phyloP scores from a whole-genome alignment of 2,329 filamentous ascomycete genomes.

The Fusarium siculi region DNA sequence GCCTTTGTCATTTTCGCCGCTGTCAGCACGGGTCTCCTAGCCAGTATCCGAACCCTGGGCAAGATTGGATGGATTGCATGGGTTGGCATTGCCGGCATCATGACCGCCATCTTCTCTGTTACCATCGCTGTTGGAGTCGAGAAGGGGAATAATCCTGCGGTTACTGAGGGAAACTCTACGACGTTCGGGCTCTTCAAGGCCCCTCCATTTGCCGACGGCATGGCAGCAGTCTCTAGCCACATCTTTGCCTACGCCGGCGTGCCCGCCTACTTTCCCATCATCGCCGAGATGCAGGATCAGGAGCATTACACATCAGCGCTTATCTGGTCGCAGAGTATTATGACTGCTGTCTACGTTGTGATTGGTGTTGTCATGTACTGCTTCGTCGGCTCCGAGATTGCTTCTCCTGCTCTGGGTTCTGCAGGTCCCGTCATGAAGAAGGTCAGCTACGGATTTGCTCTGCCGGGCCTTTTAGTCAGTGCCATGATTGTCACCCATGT shows the following conservation, averaged over 20 bases:
- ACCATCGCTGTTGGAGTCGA: constrained; percentile 48
- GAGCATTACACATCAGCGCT: constrained; percentile 44
- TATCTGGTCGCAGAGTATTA: constrained; percentile 39
- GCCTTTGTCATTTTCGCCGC: constrained; percentile 51
- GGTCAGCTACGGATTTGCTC: constrained; percentile 55
- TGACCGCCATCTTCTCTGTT: constrained; percentile 43
- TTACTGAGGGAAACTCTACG: constrained; percentile 38
- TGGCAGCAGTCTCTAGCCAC: constrained; percentile 46
- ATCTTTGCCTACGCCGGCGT: constrained; percentile 54
- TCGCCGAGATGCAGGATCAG: constrained; percentile 49
- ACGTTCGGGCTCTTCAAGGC: constrained; percentile 45
- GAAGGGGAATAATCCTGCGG: constrained; percentile 43
- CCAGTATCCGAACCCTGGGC: constrained; percentile 47
- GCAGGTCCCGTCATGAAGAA: constrained; percentile 56
- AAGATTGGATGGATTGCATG: constrained; percentile 48
- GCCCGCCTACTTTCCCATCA: constrained; percentile 48
- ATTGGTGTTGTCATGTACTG: constrained; percentile 56
- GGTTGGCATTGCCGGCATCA: constrained; percentile 45
- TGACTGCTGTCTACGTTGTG: constrained; percentile 48
- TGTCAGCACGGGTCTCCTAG: constrained; percentile 42
- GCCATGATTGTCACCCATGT: constrained; percentile 45
- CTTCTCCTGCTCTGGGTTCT: constrained; percentile 59
- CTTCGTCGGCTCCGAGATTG: constrained; percentile 58
- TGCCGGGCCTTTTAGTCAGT: constrained; percentile 46
- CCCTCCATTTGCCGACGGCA: constrained; percentile 46